A percentile compares a stretch with the other conserved stretches of the same genome.
Conservation (phyloP, 1,139 yeast species). For the Hyphopichia khmerensis region DNA sequence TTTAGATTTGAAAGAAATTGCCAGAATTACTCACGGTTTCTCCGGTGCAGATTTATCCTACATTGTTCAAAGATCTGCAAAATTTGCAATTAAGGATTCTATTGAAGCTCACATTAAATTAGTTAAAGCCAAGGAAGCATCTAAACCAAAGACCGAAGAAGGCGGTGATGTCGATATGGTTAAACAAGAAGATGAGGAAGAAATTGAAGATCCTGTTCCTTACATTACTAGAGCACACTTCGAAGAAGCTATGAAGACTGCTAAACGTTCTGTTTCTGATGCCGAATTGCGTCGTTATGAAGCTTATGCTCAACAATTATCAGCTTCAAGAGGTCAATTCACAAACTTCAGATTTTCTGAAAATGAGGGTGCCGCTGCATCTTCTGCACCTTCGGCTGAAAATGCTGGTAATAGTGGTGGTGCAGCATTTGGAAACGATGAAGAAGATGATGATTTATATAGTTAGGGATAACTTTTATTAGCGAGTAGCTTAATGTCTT, state of each 20-base stretch:
- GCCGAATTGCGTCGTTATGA: slow-evolving; percentile 98
- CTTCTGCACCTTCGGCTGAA: slow-evolving; percentile 20
- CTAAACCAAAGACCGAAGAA: slow-evolving; percentile 35
- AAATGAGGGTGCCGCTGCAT: slow-evolving; percentile 41
- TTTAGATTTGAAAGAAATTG: slow-evolving; percentile 80
- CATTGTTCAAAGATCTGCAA: slow-evolving; percentile 97
- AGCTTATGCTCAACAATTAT: slow-evolving; percentile 96
- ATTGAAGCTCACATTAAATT: slow-evolving; percentile 76
- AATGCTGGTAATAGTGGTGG: slow-evolving; percentile 17
- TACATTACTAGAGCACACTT: slow-evolving; percentile 89
- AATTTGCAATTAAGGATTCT: slow-evolving; percentile 96
- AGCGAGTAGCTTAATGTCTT: background rate
- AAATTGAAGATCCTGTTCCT: slow-evolving; percentile 90
- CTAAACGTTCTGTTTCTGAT: slow-evolving; percentile 94
- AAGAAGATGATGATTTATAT: slow-evolving; percentile 93
- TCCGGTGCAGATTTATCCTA: slow-evolving; percentile 98
- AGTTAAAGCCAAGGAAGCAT: slow-evolving; percentile 49
- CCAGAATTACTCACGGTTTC: slow-evolving; percentile 92
- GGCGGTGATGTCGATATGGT: slow-evolving; percentile 68
- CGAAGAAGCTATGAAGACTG: slow-evolving; percentile 99
- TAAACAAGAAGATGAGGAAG: slow-evolving; percentile 49
- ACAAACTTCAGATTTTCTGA: slow-evolving; percentile 71
- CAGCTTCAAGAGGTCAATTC: slow-evolving; percentile 91
- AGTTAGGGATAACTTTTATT: slow-evolving; percentile 37
- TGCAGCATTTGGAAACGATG: slow-evolving; percentile 62